Conservation (phyloP, 768 basidiomycete species). For the Pisolithus marmoratus region DNA sequence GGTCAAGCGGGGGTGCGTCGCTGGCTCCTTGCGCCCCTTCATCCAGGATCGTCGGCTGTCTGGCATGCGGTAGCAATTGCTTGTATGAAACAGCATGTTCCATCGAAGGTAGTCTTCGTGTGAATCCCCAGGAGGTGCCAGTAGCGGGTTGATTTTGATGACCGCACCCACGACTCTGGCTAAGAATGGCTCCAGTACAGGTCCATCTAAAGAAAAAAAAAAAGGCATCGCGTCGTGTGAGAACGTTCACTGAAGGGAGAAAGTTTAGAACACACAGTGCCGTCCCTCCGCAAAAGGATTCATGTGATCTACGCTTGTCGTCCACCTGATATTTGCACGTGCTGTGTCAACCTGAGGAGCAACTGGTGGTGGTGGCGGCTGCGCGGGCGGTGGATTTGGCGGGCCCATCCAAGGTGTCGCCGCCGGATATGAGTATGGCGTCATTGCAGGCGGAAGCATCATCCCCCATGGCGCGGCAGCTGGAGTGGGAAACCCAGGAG, state of each 20-base stretch:
- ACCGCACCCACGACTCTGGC: slow-evolving; percentile 42
- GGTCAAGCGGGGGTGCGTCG: slow-evolving; percentile 56
- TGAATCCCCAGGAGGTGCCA: slow-evolving; percentile 40
- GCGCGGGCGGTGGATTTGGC: slow-evolving; percentile 10
- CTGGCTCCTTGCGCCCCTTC: slow-evolving; percentile 56
- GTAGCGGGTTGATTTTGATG: slow-evolving; percentile 56
- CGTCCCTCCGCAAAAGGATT: slow-evolving; percentile 35
- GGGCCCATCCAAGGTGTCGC: slow-evolving; percentile 10
- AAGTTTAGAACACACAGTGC: slow-evolving; percentile 31
- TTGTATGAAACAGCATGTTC: slow-evolving; percentile 68
- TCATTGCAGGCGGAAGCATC: slow-evolving; percentile 15
- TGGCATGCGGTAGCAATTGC: slow-evolving; percentile 55
- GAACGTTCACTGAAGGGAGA: neutral
- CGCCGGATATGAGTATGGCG: slow-evolving; percentile 9
- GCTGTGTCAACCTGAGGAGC: slow-evolving; percentile 18
- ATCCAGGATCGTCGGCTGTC: slow-evolving; percentile 63
- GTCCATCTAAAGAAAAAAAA: slow-evolving; percentile 44
- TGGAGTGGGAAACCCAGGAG: slow-evolving; percentile 1
- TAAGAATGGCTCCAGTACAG: slow-evolving; percentile 61
- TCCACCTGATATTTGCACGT: slow-evolving; percentile 25
- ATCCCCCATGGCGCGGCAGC: slow-evolving; percentile 4
- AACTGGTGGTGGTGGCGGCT: slow-evolving; percentile 1
- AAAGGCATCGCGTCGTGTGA: slow-evolving; percentile 11
- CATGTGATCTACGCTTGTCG: slow-evolving; percentile 27
- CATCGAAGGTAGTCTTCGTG: slow-evolving; percentile 54